Percentiles rank a stretch among this genome's conserved stretches.
These are phyloP conservation scores for Fusarium napiforme DNA, from an alignment of 2,329 filamentous ascomycete species.

Conservation along the genomic window DNA sequence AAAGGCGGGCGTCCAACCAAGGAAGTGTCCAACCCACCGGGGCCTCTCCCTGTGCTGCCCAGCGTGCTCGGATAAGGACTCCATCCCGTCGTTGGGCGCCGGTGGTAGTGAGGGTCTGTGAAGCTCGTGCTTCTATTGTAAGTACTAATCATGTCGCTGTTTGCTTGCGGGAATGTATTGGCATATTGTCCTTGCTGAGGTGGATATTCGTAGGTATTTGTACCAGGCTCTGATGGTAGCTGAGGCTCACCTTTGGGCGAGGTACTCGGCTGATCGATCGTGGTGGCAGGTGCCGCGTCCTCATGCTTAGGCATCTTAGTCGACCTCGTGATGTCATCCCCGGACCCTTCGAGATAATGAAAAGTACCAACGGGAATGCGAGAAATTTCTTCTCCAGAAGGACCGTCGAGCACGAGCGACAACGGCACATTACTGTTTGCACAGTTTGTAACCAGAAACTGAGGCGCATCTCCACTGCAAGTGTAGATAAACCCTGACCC, in stretches of 20 bases:
- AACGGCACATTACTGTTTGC: slow-evolving; percentile 63
- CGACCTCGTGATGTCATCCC: slow-evolving; percentile 54
- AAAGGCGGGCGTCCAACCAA: slow-evolving; percentile 59
- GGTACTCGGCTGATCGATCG: slow-evolving; percentile 53
- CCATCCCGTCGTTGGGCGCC: slow-evolving; percentile 53
- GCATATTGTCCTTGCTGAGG: slow-evolving; percentile 55
- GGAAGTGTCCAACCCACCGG: slow-evolving; percentile 55
- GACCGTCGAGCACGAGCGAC: slow-evolving; percentile 63
- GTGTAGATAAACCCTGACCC: slow-evolving; percentile 74
- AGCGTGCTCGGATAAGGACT: slow-evolving; percentile 56
- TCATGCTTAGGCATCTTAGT: slow-evolving; percentile 53
- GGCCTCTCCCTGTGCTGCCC: slow-evolving; percentile 55
- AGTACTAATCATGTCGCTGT: slow-evolving; percentile 65
- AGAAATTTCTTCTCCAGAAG: slow-evolving; percentile 64
- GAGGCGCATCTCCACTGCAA: slow-evolving; percentile 78
- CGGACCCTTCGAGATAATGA: slow-evolving; percentile 64
- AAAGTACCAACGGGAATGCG: slow-evolving; percentile 59
- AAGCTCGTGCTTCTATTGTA: slow-evolving; percentile 64
- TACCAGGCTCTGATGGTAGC: slow-evolving; percentile 52
- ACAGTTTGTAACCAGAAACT: slow-evolving; percentile 62
- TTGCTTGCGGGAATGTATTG: slow-evolving; percentile 54
- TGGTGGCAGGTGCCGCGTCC: slow-evolving; percentile 50
- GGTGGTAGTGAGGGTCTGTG: slow-evolving; percentile 60
- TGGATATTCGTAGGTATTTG: slow-evolving; percentile 60
- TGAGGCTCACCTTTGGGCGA: slow-evolving; percentile 56